phyloP scores from a whole-genome alignment of 163 green algal genomes.

The Scenedesmus sp. region DNA sequence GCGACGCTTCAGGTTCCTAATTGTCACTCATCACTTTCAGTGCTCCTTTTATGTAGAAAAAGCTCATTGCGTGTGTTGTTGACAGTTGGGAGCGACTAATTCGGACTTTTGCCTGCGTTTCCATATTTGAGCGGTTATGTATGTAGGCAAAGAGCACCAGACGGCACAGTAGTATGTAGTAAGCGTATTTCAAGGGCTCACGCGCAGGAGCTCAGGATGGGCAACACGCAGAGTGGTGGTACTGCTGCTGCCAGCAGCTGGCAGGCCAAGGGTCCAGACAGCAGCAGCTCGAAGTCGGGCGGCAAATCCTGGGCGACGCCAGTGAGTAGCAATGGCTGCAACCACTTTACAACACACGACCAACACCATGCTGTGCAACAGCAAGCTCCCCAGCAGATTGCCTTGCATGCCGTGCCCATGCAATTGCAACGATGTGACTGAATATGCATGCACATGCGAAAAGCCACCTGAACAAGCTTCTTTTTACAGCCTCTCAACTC shows the following conservation, averaged over 20 bases:
- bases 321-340: not conserved
- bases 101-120: not conserved
- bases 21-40: not conserved
- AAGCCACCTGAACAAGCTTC: too few species aligned
- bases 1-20: not conserved
- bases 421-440: too few species aligned
- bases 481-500: not conserved
- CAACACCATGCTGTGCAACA: too few species aligned
- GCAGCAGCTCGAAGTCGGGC: not conserved
- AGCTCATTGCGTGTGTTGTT: not conserved
- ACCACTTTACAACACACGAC: too few species aligned
- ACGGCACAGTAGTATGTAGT: not conserved
- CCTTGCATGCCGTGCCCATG: not conserved
- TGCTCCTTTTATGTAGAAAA: not conserved
- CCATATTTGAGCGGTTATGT: not conserved
- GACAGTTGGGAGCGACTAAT: not conserved
- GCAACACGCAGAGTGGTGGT: not conserved
- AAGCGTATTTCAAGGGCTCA: not conserved
- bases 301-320: slow-evolving; percentile 33
- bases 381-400: not conserved
- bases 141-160: not conserved
- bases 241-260: not conserved
- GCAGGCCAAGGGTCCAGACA: not conserved
- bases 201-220: not conserved
- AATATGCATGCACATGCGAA: not conserved